A percentile compares a stretch with the other conserved stretches of the same genome.
Evolutionary conservation across 768 basidiomycete genomes (phyloP).

Genomic region (Austroboletus festivus): DNA sequence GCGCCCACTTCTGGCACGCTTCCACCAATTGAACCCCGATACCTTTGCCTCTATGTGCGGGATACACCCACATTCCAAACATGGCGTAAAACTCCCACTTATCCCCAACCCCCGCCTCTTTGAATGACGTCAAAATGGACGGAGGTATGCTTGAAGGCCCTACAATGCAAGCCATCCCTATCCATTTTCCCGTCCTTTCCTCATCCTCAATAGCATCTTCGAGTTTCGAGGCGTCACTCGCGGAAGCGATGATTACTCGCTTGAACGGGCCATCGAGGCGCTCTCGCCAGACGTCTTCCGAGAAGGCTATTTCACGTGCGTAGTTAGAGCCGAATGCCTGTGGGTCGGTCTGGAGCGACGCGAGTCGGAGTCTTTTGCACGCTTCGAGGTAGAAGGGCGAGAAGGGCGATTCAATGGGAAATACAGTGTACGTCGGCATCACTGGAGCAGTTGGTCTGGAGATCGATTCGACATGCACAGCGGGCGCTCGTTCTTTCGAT

Average conservation of each 20-base stretch:
- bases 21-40: conserved; percentile 15
- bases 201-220: background rate
- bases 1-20: conserved; percentile 25
- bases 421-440: conserved; percentile 13
- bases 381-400: conserved; percentile 24
- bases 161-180: conserved; percentile 14
- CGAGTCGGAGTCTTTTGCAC: conserved; percentile 21
- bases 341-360: conserved; percentile 22
- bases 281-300: conserved; percentile 22
- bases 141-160: conserved; percentile 14
- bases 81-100: conserved; percentile 22
- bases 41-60: conserved; percentile 24
- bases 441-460: background rate
- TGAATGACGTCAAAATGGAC: conserved; percentile 7
- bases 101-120: conserved; percentile 8
- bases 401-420: conserved; percentile 11
- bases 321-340: conserved; percentile 22
- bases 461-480: background rate
- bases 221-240: background rate
- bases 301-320: conserved; percentile 18
- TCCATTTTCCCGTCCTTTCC: conserved; percentile 12
- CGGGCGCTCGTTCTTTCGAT: background rate
- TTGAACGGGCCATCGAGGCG: conserved; percentile 14
- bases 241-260: conserved; percentile 17
- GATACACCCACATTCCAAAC: conserved; percentile 29